Evolutionary conservation across 1,284 basidiomycete species (phyloP), one percentile per base, ranked within the genome.

Genomic region (Thecaphora thlaspeos): DNA sequence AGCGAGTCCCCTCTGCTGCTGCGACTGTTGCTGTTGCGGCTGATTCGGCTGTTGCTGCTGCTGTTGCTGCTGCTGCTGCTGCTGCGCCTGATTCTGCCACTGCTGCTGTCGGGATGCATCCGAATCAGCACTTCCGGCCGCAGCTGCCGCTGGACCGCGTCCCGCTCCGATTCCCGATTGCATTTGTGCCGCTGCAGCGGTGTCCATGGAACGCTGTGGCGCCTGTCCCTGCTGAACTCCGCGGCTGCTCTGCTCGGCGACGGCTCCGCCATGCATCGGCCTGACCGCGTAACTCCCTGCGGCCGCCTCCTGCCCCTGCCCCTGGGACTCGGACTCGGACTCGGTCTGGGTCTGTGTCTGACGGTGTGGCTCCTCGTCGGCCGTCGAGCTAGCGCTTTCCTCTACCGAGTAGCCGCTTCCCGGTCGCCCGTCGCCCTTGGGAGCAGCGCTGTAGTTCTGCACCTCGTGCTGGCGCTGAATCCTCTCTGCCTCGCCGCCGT

Each of bases 401-500:
- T 40, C 41, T 18, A 44, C 49, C n/a, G n/a, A n/a, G n/a, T n/a
- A n/a, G n/a, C n/a, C n/a, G n/a, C n/a, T n/a, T n/a, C n/a, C n/a
- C n/a, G n/a, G n/a, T n/a, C n/a, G n/a, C n/a, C n/a, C n/a, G n/a
- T n/a, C n/a, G n/a, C n/a, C n/a, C n/a, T n/a, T n/a, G n/a, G n/a
- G n/a, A n/a, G n/a, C n/a, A n/a, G n/a, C n/a, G n/a, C n/a, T n/a
- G n/a, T n/a, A n/a, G n/a, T 19, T 49, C 21, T 48, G 46, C 8
- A 53, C 63, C 42, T 61, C 54, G 18, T 64, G 65, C 30, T 55
- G 61, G 41, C 65, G 67, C 51, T 79, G 79, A 22, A 75, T 64
- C 21, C 77, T 74, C 39, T 76, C 74, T 7, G 71, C 79, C n/a
- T 80, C 79, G 28, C 71, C 70, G 43, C 79, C 79, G 18, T 81